Percentiles rank a stretch among this genome's conserved stretches.
Evolutionary conservation across 140 eudicot genomes (phyloP).

Genomic region (Cichorium intybus): DNA sequence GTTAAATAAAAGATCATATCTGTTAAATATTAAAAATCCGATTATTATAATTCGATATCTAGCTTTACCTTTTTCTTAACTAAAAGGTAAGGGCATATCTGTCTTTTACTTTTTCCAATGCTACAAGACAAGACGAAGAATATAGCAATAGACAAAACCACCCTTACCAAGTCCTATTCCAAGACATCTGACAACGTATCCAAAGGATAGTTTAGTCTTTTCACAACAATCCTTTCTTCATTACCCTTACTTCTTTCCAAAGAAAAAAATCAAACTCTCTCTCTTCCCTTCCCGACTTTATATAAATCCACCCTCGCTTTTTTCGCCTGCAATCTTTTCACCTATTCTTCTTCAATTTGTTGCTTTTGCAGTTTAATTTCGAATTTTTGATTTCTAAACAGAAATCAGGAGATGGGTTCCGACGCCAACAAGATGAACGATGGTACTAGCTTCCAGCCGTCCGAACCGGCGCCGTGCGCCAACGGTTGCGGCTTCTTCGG

Average conservation of each 20-base stretch:
- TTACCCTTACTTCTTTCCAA: constrained; percentile 15
- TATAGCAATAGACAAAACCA: not conserved
- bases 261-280: not conserved
- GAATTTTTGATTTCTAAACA: not conserved
- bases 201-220: not conserved
- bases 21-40: not conserved
- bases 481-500: constrained; percentile 93
- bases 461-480: constrained; percentile 60
- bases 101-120: constrained; percentile 13
- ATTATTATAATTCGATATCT: not conserved
- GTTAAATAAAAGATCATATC: not conserved
- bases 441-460: constrained; percentile 51
- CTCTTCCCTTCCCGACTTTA: constrained; percentile 2
- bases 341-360: not conserved
- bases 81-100: not conserved
- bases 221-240: not conserved
- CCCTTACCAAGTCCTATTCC: not conserved
- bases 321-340: not conserved
- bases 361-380: not conserved
- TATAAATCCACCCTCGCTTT: constrained; percentile 20
- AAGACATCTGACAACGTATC: not conserved
- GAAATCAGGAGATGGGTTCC: constrained; percentile 40
- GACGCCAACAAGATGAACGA: constrained; percentile 56
- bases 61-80: not conserved
- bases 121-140: constrained; percentile 1